A percentile compares a stretch with the other conserved stretches of the same genome.
Evolutionary conservation across 2,329 filamentous ascomycete species (phyloP).

Genomic region (Aspergillus intermedius): DNA sequence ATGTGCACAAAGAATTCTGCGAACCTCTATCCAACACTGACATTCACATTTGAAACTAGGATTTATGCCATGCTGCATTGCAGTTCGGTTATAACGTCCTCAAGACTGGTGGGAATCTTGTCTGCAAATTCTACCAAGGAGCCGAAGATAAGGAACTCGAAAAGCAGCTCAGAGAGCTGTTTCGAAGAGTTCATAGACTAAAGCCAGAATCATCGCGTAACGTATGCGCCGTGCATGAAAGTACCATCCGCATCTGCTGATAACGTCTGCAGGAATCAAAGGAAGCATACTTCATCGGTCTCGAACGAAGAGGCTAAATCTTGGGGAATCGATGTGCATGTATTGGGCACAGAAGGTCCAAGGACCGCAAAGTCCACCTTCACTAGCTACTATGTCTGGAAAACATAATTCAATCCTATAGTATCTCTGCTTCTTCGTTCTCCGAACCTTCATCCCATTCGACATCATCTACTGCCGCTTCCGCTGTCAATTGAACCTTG

Average conservation of each 20-base stretch:
- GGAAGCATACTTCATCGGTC: slow-evolving; percentile 78
- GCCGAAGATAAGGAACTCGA: slow-evolving; percentile 77
- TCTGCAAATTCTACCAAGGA: slow-evolving; percentile 98
- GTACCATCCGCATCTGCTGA: slow-evolving; percentile 9
- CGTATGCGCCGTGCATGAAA: slow-evolving; percentile 40
- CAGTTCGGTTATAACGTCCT: slow-evolving; percentile 80
- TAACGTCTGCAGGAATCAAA: slow-evolving; percentile 59
- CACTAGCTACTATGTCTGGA: not conserved
- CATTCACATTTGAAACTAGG: slow-evolving; percentile 50
- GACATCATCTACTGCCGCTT: slow-evolving; percentile 38
- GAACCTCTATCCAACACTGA: not conserved
- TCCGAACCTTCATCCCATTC: slow-evolving; percentile 41
- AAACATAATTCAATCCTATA: slow-evolving; percentile 4
- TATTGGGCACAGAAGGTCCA: not conserved
- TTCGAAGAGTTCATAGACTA: slow-evolving; percentile 72
- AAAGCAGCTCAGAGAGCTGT: slow-evolving; percentile 65
- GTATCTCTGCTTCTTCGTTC: slow-evolving; percentile 28
- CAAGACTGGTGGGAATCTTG: slow-evolving; percentile 74
- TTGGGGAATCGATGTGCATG: slow-evolving; percentile 28
- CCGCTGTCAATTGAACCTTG: slow-evolving; percentile 41
- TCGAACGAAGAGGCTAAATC: slow-evolving; percentile 57
- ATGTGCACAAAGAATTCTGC: slow-evolving; percentile 12
- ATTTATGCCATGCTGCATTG: slow-evolving; percentile 80
- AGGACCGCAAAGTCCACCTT: not conserved
- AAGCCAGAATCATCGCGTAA: slow-evolving; percentile 87